These are phyloP conservation scores for Paraphysoderma sedebokerense DNA, from an alignment of 371 early-diverging fungal species.

Conservation along the genomic window DNA sequence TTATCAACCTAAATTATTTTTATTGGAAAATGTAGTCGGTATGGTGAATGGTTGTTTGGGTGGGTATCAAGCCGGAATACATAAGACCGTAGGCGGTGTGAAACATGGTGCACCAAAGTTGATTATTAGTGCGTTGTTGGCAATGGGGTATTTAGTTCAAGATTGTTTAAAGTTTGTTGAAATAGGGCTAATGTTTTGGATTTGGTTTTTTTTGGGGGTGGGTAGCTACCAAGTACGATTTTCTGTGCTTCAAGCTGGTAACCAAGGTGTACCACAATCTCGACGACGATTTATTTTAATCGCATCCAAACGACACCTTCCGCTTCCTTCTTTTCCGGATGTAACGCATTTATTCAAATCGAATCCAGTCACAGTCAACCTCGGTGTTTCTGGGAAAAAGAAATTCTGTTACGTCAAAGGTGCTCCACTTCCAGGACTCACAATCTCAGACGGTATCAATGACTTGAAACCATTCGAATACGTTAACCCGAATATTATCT, in stretches of 20 bases:
- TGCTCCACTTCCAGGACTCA: slow-evolving; percentile 27
- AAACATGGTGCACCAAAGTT: slow-evolving; percentile 36
- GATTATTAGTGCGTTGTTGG: slow-evolving; percentile 33
- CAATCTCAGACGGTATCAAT: slow-evolving; percentile 33
- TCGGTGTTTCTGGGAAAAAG: no score
- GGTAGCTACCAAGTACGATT: slow-evolving; percentile 33
- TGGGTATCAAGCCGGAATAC: slow-evolving; percentile 22
- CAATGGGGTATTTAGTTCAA: slow-evolving; percentile 20
- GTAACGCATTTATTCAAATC: slow-evolving; percentile 7
- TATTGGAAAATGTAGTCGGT: slow-evolving; percentile 42
- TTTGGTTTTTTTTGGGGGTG: no score
- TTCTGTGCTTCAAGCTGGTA: slow-evolving; percentile 35
- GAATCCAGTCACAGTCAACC: background rate
- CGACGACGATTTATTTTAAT: slow-evolving; percentile 38
- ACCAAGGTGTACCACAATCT: slow-evolving; percentile 33
- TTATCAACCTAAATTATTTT: slow-evolving; percentile 34
- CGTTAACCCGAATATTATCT: slow-evolving; percentile 17
- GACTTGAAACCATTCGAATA: slow-evolving; percentile 44
- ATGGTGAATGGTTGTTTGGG: slow-evolving; percentile 26
- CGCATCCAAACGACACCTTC: slow-evolving; percentile 26
- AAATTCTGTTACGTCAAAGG: slow-evolving; percentile 12
- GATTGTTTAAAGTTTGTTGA: background rate
- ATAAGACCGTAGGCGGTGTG: slow-evolving; percentile 23
- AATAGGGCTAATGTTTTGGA: no score
- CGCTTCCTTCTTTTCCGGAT: slow-evolving; percentile 31